phyloP scores from a whole-genome alignment of 2,329 filamentous ascomycete genomes.

The Epichloe scottii region DNA sequence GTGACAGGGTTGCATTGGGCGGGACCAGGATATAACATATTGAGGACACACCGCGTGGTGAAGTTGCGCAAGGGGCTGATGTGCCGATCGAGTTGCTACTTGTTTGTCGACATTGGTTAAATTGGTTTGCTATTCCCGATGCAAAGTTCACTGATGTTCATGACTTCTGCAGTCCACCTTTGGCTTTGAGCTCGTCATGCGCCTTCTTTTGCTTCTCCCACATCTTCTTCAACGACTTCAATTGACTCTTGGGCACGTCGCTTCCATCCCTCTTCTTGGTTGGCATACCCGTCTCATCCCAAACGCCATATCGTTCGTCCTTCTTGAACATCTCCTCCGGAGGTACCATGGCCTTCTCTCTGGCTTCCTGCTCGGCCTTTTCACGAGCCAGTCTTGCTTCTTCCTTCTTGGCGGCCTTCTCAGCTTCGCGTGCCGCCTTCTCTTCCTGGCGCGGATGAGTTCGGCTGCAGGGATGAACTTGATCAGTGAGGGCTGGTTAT shows the following conservation, averaged over 20 bases:
- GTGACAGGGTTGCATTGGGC: not conserved
- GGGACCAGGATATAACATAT: not conserved
- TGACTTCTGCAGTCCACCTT: slow-evolving; percentile 6
- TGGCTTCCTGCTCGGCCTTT: slow-evolving; percentile 39
- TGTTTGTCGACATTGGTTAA: too few relatives aligned
- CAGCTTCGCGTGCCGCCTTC: slow-evolving; percentile 47
- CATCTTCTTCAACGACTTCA: slow-evolving; percentile 77
- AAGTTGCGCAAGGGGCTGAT: not conserved
- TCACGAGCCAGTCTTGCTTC: slow-evolving; percentile 38
- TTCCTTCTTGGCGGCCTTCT: slow-evolving; percentile 44
- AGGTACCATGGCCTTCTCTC: slow-evolving; percentile 43
- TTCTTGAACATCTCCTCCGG: slow-evolving; percentile 44
- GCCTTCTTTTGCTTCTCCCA: slow-evolving; percentile 85
- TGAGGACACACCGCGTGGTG: not conserved
- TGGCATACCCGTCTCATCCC: slow-evolving; percentile 75
- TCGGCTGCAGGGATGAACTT: slow-evolving; percentile 47
- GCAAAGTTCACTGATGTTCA: not conserved
- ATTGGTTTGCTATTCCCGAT: too few relatives aligned
- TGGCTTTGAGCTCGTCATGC: slow-evolving; percentile 43
- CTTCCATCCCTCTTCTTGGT: slow-evolving; percentile 64
- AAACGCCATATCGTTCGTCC: slow-evolving; percentile 53
- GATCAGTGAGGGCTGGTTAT: slow-evolving; percentile 57
- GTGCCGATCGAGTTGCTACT: too few relatives aligned
- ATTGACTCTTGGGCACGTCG: slow-evolving; percentile 66
- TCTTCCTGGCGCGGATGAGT: slow-evolving; percentile 47